phyloP scores from a whole-genome alignment of 768 basidiomycete species.

The Cystofilobasidium capitatum region DNA sequence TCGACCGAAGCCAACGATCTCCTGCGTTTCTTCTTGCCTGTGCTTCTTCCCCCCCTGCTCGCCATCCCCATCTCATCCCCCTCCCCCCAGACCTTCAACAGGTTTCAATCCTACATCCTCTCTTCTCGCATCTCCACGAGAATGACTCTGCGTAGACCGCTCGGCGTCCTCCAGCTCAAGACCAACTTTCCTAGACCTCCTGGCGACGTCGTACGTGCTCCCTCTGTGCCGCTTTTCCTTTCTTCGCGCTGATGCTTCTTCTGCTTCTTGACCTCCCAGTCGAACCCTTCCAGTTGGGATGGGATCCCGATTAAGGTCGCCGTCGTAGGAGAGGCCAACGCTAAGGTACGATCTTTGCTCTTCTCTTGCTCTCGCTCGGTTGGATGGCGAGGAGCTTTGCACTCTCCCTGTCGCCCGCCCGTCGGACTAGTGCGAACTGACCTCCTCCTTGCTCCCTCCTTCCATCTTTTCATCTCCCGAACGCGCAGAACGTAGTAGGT shows the following conservation, averaged over 20 bases:
- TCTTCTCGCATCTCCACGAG: no score
- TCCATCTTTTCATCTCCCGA: neutral
- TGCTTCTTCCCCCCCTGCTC: no score
- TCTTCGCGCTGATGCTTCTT: neutral
- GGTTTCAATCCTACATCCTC: no score
- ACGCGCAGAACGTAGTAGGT: conserved; percentile 22
- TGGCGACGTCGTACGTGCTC: conserved; percentile 28
- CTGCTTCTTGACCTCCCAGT: conserved; percentile 3
- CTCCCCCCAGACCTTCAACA: no score
- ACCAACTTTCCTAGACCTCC: conserved; percentile 31
- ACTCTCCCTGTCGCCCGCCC: neutral
- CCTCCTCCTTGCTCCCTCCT: neutral
- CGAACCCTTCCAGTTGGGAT: conserved; percentile 29
- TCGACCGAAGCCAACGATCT: no score
- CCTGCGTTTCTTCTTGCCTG: no score
- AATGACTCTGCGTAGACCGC: no score
- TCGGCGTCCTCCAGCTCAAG: conserved; percentile 32
- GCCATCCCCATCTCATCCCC: neutral
- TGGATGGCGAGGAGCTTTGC: no score
- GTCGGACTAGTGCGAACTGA: neutral
- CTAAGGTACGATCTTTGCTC: neutral
- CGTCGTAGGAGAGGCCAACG: conserved; percentile 29
- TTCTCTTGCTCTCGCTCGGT: neutral
- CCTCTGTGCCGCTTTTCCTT: neutral
- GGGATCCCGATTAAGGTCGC: conserved; percentile 30